These are phyloP conservation scores for Penicillium taxi DNA, from an alignment of 495 filamentous ascomycete species.

Conservation along the genomic window DNA sequence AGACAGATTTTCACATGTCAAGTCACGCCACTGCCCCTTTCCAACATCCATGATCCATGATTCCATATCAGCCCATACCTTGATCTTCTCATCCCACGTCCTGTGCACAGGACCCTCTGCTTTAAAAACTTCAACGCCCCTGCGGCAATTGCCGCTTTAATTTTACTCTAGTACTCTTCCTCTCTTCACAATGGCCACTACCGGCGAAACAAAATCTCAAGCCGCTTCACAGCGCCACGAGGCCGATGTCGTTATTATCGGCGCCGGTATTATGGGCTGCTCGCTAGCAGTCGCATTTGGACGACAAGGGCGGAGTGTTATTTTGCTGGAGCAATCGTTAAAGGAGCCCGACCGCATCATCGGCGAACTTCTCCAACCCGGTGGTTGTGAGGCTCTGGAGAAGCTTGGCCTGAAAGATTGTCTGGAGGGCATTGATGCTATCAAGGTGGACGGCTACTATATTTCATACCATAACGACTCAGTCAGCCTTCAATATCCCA, in stretches of 20 bases:
- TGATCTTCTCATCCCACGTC: neutral
- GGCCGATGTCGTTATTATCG: constrained; percentile 79
- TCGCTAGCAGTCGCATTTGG: constrained; percentile 79
- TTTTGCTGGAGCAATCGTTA: constrained; percentile 81
- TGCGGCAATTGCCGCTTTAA: constrained; percentile 11
- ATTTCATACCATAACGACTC: constrained; percentile 73
- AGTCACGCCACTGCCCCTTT: constrained; percentile 28
- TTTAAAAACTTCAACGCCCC: constrained; percentile 11
- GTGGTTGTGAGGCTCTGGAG: constrained; percentile 73
- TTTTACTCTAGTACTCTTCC: neutral
- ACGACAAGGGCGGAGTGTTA: constrained; percentile 81
- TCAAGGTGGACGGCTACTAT: constrained; percentile 76
- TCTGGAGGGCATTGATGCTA: constrained; percentile 82
- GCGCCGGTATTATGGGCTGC: constrained; percentile 84
- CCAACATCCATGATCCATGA: neutral
- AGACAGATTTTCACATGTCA: constrained; percentile 32
- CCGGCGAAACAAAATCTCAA: constrained; percentile 13
- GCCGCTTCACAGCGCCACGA: constrained; percentile 44
- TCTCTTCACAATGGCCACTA: constrained; percentile 21
- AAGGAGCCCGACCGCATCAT: constrained; percentile 96
- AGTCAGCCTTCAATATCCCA: constrained; percentile 70
- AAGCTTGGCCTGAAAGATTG: constrained; percentile 73
- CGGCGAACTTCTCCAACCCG: constrained; percentile 89
- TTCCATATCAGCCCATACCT: constrained; percentile 18
- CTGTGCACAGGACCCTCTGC: neutral